Evolutionary conservation across 345 rosid species (phyloP).

Genomic region (Abelmoschus esculentus): DNA sequence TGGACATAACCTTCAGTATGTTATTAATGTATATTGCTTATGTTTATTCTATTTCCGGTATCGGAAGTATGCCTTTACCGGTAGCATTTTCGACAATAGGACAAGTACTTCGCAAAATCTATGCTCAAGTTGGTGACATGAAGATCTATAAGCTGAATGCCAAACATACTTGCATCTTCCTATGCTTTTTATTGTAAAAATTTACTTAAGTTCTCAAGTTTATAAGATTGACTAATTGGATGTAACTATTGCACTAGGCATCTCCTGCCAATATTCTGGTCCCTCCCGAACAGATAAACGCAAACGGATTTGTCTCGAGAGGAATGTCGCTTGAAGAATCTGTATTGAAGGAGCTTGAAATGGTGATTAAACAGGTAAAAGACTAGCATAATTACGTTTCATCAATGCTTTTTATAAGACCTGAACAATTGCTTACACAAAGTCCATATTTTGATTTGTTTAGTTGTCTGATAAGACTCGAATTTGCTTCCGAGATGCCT

Average conservation of each 20-base stretch:
- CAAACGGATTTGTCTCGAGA: conserved; percentile 19
- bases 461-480: conserved; percentile 62
- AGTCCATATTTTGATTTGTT: conserved; percentile 9
- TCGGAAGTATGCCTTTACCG: background rate
- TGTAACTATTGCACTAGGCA: conserved; percentile 23
- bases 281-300: conserved; percentile 24
- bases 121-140: background rate
- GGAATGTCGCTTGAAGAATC: conserved; percentile 48
- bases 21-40: background rate
- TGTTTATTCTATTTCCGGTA: background rate
- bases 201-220: background rate
- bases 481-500: conserved; percentile 68
- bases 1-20: background rate
- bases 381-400: background rate
- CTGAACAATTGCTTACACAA: background rate
- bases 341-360: conserved; percentile 57
- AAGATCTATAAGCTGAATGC: background rate
- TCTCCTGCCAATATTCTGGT: conserved; percentile 7
- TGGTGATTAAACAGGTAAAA: conserved; percentile 56
- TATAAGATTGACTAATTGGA: conserved; percentile 13
- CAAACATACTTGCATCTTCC: conserved; percentile 2
- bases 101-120: background rate
- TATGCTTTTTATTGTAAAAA: conserved; percentile 2
- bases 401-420: background rate
- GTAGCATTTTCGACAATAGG: background rate